Conservation (phyloP, 805 yeast genomes). For the Starmerella ratchasimensis region DNA sequence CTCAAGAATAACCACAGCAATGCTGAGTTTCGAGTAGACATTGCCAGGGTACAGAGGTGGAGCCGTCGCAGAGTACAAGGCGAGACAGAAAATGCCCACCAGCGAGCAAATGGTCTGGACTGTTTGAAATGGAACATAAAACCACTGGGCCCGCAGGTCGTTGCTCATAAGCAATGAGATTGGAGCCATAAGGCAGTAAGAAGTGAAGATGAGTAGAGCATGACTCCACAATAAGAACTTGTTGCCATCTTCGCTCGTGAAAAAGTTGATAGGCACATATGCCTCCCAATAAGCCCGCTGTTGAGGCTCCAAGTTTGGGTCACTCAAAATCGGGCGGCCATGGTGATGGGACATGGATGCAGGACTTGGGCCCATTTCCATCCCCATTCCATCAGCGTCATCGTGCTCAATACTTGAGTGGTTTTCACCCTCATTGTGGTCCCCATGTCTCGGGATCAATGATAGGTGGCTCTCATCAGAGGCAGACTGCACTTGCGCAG, state of each 20-base stretch:
- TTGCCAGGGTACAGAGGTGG: slow-evolving; percentile 65
- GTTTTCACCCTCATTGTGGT: not conserved
- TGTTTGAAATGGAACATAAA: slow-evolving; percentile 41
- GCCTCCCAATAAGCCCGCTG: slow-evolving; percentile 65
- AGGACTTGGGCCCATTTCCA: slow-evolving; percentile 15
- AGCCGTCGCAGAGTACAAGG: slow-evolving; percentile 44
- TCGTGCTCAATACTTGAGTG: not conserved
- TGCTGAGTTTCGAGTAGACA: slow-evolving; percentile 54
- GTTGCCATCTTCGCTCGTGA: slow-evolving; percentile 34
- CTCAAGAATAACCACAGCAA: slow-evolving; percentile 42
- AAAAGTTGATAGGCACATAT: slow-evolving; percentile 66
- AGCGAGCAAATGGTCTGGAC: slow-evolving; percentile 34
- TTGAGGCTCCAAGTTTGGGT: slow-evolving; percentile 50
- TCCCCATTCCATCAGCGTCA: not conserved
- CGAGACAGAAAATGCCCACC: slow-evolving; percentile 41
- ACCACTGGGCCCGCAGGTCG: slow-evolving; percentile 38
- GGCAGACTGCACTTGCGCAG: too few relatives aligned
- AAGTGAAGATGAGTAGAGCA: slow-evolving; percentile 30
- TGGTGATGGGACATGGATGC: slow-evolving; percentile 19
- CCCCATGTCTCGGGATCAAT: not conserved
- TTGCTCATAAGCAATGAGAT: slow-evolving; percentile 49
- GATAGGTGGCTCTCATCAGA: too few relatives aligned
- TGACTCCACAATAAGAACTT: slow-evolving; percentile 45
- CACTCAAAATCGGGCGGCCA: slow-evolving; percentile 37
- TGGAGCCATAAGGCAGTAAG: slow-evolving; percentile 53